Conservation (phyloP, 164 flowering plant genomes). For the Vitis riparia region DNA sequence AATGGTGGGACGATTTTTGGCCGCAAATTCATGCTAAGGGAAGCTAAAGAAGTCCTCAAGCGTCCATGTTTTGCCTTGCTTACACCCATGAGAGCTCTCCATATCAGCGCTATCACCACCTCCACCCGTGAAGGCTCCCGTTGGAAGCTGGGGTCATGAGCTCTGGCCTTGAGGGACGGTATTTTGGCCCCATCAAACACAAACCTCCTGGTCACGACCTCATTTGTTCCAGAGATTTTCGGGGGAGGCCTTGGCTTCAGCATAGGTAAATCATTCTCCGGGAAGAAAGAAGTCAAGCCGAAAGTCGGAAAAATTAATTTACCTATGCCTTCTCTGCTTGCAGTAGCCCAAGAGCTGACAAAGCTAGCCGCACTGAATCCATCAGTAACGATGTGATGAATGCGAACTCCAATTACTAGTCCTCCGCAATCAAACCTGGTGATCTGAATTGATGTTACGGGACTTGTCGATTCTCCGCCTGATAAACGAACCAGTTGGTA, state of each 20-base stretch:
- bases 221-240: too few relatives aligned
- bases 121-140: constrained; percentile 4
- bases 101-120: constrained; percentile 10
- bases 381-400: constrained; percentile 7
- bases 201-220: neutral
- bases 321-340: neutral
- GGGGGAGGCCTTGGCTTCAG: neutral
- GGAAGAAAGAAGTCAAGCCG: neutral
- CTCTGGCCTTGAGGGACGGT: neutral
- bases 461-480: neutral
- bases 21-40: neutral
- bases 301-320: neutral
- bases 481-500: neutral
- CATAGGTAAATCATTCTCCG: neutral
- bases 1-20: neutral
- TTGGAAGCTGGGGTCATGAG: neutral
- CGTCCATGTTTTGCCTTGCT: neutral
- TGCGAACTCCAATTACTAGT: neutral
- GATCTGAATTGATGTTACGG: constrained; percentile 7
- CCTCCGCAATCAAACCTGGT: constrained; percentile 20
- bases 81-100: constrained; percentile 2
- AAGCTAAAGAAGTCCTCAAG: neutral
- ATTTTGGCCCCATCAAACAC: neutral
- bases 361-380: neutral
- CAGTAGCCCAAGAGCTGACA: constrained; percentile 9